phyloP scores from a whole-genome alignment of 2,329 filamentous ascomycete genomes.

The Penicillium sp. region DNA sequence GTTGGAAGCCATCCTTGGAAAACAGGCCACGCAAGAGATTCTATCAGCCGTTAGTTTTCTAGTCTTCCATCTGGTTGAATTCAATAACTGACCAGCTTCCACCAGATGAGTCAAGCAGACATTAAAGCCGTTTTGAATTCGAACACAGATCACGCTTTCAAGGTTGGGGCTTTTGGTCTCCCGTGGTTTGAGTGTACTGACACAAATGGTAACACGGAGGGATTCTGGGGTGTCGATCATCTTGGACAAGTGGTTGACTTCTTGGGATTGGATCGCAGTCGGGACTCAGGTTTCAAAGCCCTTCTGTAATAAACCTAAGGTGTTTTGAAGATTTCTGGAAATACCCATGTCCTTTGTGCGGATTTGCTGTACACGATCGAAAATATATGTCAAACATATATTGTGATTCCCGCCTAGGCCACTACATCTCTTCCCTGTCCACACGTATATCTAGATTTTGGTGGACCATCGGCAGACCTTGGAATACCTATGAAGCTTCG shows the following conservation, averaged over 20 bases:
- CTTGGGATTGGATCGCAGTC: slow-evolving; percentile 49
- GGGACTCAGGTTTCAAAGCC: slow-evolving; percentile 31
- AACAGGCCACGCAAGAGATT: slow-evolving; percentile 43
- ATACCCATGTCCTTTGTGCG: background rate
- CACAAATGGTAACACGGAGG: slow-evolving; percentile 52
- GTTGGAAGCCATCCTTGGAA: slow-evolving; percentile 48
- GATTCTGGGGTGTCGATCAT: slow-evolving; percentile 63
- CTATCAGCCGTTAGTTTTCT: slow-evolving; percentile 38
- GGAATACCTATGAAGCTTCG: too few relatives aligned
- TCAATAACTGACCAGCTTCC: slow-evolving; percentile 5
- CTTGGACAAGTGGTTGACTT: slow-evolving; percentile 56
- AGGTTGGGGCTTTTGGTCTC: slow-evolving; percentile 59
- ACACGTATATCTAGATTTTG: too few relatives aligned
- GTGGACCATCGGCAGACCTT: too few relatives aligned
- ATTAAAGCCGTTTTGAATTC: slow-evolving; percentile 48
- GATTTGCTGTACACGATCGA: too few relatives aligned
- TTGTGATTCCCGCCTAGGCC: too few relatives aligned
- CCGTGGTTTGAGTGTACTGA: slow-evolving; percentile 62
- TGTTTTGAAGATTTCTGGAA: background rate
- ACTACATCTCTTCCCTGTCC: too few relatives aligned
- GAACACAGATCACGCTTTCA: slow-evolving; percentile 55
- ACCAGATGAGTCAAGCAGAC: slow-evolving; percentile 30
- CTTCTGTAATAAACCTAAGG: slow-evolving; percentile 15
- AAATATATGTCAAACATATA: too few relatives aligned
- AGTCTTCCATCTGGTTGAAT: background rate